Evolutionary conservation across 106 monocot species (phyloP).

Genomic region (Allium fistulosum): DNA sequence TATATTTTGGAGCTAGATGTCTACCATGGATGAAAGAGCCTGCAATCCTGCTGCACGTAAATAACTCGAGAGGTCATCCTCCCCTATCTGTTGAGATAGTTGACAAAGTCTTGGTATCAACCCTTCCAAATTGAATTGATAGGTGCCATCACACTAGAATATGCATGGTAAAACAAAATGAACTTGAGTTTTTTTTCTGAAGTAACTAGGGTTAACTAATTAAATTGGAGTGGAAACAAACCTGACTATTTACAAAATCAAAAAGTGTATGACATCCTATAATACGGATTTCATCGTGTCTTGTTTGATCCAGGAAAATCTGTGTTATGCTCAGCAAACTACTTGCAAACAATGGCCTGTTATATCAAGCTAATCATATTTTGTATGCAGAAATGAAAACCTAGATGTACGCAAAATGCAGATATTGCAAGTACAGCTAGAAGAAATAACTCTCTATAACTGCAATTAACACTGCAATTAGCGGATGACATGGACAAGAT

Average conservation of each 20-base stretch:
- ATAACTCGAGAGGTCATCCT: conserved; percentile 35
- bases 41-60: conserved; percentile 73
- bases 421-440: too few species aligned
- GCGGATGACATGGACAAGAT: too few species aligned
- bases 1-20: not conserved
- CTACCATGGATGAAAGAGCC: conserved; percentile 85
- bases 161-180: not conserved
- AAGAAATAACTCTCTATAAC: too few species aligned
- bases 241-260: conserved; percentile 84
- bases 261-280: conserved; percentile 84
- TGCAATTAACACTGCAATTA: too few species aligned
- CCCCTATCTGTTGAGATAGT: conserved; percentile 63
- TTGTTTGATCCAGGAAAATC: conserved; percentile 80
- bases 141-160: conserved; percentile 67
- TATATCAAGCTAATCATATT: conserved; percentile 9
- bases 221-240: conserved; percentile 8
- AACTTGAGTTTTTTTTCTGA: not conserved
- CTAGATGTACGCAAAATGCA: too few species aligned
- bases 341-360: conserved; percentile 89
- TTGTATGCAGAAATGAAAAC: not conserved
- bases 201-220: not conserved
- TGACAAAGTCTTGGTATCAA: conserved; percentile 79
- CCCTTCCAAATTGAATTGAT: conserved; percentile 91
- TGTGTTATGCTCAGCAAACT: conserved; percentile 70
- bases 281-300: conserved; percentile 65